Evolutionary conservation across 352 stramenopile species (phyloP), one percentile per base, ranked within the genome.

Genomic region (Phytopythium montanum): DNA sequence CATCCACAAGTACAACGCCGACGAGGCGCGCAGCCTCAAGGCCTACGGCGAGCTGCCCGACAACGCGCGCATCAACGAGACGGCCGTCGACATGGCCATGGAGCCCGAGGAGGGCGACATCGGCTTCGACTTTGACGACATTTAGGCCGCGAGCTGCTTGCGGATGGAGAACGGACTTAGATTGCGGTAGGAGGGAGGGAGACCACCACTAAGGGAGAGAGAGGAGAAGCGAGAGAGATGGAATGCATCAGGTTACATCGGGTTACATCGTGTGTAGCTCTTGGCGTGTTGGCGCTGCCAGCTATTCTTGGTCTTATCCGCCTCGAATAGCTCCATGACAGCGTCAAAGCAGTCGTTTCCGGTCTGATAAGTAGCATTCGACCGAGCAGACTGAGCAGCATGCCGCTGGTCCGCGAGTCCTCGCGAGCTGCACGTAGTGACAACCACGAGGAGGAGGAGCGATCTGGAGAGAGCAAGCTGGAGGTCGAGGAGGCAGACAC

Each of bases 31-130:
- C 59, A 99, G 98, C 66, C 85, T 99, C 51, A 99, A 99, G 84
- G 95, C 98, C 39, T 99, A 99, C 81, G 97, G 97, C 70, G 98
- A 99, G 76, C 84, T 99, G 48, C 98, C 98, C n/a, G 97, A 99
- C 70, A 96, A 96, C 63, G 89, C 85, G 54, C 79, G 84, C 49
- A 96, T 96, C 60, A 94, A 96, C 72, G 87, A 96, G 64, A 96
- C 82, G 36, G 80, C 80, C 16, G 84, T 94, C 45, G 87, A 96
- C 65, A 91, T 94, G 73, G 76, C 85, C 44, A 90, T 93, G 71
- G 83, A 89, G 29, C 71, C 66, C 62, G 87, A 96, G 56, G 85
- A 96, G 60, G 87, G 94, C 72, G 85, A 95, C 71, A 92, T 89
- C 72, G 87, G 84, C 63, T 95, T 96, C 64, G 85, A 96, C 59